Evolutionary conservation across 441 rosid genomes (phyloP), one percentile per base, ranked within the genome.

Genomic region (Omphalea diandra): DNA sequence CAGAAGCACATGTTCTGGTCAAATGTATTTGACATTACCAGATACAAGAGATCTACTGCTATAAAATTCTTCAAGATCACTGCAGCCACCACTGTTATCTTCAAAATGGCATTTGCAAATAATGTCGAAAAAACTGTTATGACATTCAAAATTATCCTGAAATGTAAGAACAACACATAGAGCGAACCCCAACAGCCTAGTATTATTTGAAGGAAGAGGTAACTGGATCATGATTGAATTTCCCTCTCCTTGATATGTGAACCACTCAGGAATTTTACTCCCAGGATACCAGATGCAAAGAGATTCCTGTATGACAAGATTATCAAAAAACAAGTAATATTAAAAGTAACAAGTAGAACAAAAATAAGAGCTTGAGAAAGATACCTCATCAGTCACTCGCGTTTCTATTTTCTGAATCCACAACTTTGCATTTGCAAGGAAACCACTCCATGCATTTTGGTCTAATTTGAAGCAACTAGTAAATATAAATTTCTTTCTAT

Each of bases 1-100:
- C 2, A 54, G 17, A 26, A 54, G 31, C 35, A 54, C 35, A 26
- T 54, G 59, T 4, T 54, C 35, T 27, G 59, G 27, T 0, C 59
- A 29, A 27, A 54, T 7, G 7, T 3, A 3, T 27, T 27, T 54
- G 7, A 5, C 18, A 2, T 27, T 29, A 29, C 59, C 59, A 4
- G 59, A 54, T 4, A 54, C 59, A 54, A 26, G 59, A 54, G 33
- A 26, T 54, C 59, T 54, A 12, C 35, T 54, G 35, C 59, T 26
- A 15, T 54, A 54, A 54, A 54, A 11, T 54, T 54, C 35, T 54
- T 15, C 4, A 7, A 2, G 5, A 26, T 27, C 33, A 15, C 35
- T 27, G 20, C 7, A 27, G 31, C n/a, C 35, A 3, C 59, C 59
- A 27, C n/a, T 3, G 2, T 26, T 10, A 31, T 54, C 27, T 54